Evolutionary conservation across 2,329 filamentous ascomycete species (phyloP).

Genomic region (Beauveria rudraprayagi): DNA sequence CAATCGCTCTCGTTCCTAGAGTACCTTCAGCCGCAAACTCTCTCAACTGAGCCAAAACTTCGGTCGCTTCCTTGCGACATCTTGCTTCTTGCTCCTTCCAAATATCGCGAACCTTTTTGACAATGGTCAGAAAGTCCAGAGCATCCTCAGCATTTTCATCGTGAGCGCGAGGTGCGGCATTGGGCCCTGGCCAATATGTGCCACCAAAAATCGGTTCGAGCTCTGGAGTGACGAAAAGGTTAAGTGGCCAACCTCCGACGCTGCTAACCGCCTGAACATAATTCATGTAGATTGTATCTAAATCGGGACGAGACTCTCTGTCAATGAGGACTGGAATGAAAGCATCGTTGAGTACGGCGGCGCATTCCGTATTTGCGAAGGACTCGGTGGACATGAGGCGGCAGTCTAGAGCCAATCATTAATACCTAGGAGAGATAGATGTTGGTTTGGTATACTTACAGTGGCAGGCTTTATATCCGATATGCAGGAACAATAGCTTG

Average conservation of each 20-base stretch:
- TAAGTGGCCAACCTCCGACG: constrained; percentile 87
- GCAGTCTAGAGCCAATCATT: constrained; percentile 46
- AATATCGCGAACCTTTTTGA: constrained; percentile 64
- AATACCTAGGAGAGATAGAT: neutral
- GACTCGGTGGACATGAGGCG: constrained; percentile 91
- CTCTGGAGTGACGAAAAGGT: constrained; percentile 91
- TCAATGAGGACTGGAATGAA: constrained; percentile 93
- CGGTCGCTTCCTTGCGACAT: constrained; percentile 74
- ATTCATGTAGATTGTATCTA: constrained; percentile 97
- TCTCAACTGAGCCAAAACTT: constrained; percentile 71
- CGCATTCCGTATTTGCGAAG: constrained; percentile 76
- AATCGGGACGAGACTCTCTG: constrained; percentile 85
- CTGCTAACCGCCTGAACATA: constrained; percentile 91
- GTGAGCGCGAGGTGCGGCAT: constrained; percentile 34
- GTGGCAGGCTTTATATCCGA: constrained; percentile 92
- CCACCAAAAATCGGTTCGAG: constrained; percentile 92
- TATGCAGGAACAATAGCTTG: constrained; percentile 84
- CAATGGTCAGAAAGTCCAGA: constrained; percentile 73
- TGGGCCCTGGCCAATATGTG: constrained; percentile 88
- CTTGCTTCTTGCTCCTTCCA: constrained; percentile 82
- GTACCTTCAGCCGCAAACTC: constrained; percentile 88
- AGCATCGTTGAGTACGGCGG: constrained; percentile 70
- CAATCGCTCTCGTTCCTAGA: constrained; percentile 38
- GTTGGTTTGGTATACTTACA: constrained; percentile 49
- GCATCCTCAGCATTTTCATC: constrained; percentile 45